phyloP scores from a whole-genome alignment of 2,329 filamentous ascomycete genomes.

The Alternaria metachromatica region DNA sequence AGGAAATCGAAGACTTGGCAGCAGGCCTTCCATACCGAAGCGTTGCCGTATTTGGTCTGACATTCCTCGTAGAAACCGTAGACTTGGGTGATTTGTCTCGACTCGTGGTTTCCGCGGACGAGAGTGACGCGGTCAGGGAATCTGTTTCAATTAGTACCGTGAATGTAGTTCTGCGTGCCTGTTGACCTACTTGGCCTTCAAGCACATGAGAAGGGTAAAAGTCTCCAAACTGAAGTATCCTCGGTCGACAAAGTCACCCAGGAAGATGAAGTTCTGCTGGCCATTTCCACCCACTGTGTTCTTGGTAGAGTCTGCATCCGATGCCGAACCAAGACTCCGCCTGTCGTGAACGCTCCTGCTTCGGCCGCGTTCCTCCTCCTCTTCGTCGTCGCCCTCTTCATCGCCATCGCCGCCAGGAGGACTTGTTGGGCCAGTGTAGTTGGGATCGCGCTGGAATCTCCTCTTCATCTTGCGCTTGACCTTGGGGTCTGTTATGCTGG shows the following conservation, averaged over 20 bases:
- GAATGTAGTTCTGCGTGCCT: not conserved
- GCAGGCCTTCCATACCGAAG: conserved; percentile 99
- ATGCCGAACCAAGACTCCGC: conserved; percentile 51
- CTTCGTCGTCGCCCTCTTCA: conserved; percentile 53
- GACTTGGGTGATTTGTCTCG: conserved; percentile 97
- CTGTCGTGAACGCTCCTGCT: conserved; percentile 52
- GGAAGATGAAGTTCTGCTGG: conserved; percentile 73
- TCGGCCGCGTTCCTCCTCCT: conserved; percentile 57
- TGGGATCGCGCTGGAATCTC: conserved; percentile 57
- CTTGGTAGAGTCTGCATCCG: conserved; percentile 47
- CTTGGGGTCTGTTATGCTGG: conserved; percentile 86
- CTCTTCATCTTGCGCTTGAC: conserved; percentile 81
- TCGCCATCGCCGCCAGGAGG: conserved; percentile 59
- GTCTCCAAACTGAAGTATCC: conserved; percentile 78
- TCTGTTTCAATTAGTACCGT: conserved; percentile 48
- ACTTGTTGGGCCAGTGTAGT: conserved; percentile 60
- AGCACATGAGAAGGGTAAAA: conserved; percentile 73
- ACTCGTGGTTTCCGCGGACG: conserved; percentile 89
- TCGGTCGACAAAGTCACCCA: conserved; percentile 74
- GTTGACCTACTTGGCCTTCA: conserved; percentile 69
- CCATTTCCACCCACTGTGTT: conserved; percentile 58
- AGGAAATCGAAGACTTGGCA: conserved; percentile 99
- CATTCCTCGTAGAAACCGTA: conserved; percentile 99
- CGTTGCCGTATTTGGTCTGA: conserved; percentile 97
- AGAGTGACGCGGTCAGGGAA: conserved; percentile 76